Evolutionary conservation across 257 asterid species (phyloP), one percentile per base, ranked within the genome.

Genomic region (Lithospermum erythrorhizon): DNA sequence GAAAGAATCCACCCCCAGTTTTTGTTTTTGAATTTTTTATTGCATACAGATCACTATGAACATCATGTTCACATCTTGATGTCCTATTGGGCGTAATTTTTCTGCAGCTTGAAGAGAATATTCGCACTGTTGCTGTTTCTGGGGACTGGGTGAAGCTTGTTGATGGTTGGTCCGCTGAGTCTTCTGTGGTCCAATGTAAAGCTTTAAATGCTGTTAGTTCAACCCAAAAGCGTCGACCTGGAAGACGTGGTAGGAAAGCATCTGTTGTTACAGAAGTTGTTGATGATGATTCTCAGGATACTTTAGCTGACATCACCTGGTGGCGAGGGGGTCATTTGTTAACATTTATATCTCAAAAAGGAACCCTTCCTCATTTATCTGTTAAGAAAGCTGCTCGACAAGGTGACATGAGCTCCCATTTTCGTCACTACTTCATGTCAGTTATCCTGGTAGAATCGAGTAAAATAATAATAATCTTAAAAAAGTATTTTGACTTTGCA

Each of bases 101-200:
- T 62, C 62, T 68, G 62, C 82, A 87, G 95, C 82, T 89, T 56
- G 95, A 89, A 79, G 89, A 81, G 78, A 84, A 84, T 70, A 75
- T 82, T 45, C 85, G 88, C 57, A 47, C 75, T 22, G 68, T 87
- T 73, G 93, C 90, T 64, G 74, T 89, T 61, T 82, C 88, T 51
- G 78, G 77, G 71, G 95, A 87, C 59, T 89, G 97, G 97, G 61
- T 61, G 51, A 89, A 81, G 77, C 78, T 72, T 65, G 81, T 79
- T 55, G 93, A 82, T 71, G 76, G 78, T 53, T 65, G 77, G 61
- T 70, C 88, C 52, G 70, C 67, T 67, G 85, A 75, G 58, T 69
- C 85, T 62, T 75, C 82, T 37, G 59, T 75, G 65, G 69, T 73
- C 63, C 85, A 73, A 64, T 72, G 65, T 71, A 74, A 62, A 69